Base-by-base conservation (phyloP, 2,329 filamentous ascomycete genomes). In the Exserohilum rostratum region DNA sequence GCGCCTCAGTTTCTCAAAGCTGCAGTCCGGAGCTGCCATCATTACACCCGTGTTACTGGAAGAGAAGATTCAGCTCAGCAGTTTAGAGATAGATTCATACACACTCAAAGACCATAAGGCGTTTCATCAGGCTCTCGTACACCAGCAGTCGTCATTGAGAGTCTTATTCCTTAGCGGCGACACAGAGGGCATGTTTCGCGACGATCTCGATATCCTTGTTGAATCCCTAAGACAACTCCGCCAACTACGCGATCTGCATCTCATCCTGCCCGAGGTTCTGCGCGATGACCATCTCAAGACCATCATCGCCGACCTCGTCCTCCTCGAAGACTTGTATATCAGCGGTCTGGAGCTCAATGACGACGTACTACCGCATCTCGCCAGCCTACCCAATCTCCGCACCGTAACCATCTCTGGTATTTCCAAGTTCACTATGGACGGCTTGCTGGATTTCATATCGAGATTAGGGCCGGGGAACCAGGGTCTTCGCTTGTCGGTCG, bases 251-350 rank as follows among this genome's bases (percentile, higher is more conserved):
- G 77, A 81, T 17, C 76, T 89, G 2, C 79, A 83, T 1, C 77
- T 80, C 29, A 76, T 81, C 27, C 77, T 84, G 4, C 80, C 77
- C 2, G 80, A 85, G 35, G 78, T 78, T 44, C 80, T 88, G 54
- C 76, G 72, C 0, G 73, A 80, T 6, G 69, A 76, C 7, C 81
- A 87, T 34, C 74, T 88, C 30, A 67, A 75, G 10, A 63, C 64
- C 2, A 76, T 89, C 13, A 76, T 81, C 20, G 55, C 67, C 1
- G 68, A 76, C 9, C 71, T 86, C 9, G 71, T 71, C 0, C 66
- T 77, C 13, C 77, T 90, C 0, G 83, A 87, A 59, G 80, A 84
- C 11, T 70, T 89, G 12, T 80, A 77, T 39, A 80, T 88, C 44
- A 81, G 79, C 38, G 85, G 86, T 7, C 77, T 80, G 38, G 81